Evolutionary conservation across 345 rosid genomes (phyloP).

Genomic region (Sonneratia alba): DNA sequence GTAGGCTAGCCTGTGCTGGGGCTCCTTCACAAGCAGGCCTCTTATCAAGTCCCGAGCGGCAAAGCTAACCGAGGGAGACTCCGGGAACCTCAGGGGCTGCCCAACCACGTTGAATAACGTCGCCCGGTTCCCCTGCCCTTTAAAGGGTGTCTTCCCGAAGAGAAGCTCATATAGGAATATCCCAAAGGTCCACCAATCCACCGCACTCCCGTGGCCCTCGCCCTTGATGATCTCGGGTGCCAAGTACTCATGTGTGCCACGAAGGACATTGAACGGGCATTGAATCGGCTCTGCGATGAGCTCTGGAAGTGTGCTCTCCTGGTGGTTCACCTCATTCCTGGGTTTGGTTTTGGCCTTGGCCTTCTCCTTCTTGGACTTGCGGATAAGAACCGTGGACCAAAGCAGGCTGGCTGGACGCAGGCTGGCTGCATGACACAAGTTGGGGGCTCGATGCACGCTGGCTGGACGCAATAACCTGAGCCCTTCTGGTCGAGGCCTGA

Average conservation of each 20-base stretch:
- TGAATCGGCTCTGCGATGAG: conserved; percentile 37
- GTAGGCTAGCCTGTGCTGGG: conserved; percentile 30
- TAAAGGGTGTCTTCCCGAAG: conserved; percentile 36
- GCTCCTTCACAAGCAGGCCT: conserved; percentile 39
- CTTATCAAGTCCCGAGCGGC: conserved; percentile 32
- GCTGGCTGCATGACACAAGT: conserved; percentile 17
- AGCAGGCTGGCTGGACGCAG: conserved; percentile 21
- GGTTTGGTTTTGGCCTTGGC: conserved; percentile 3
- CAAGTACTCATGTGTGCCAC: conserved; percentile 38
- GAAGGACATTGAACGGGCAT: conserved; percentile 37
- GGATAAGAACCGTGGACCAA: conserved; percentile 13
- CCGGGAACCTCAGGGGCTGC: conserved; percentile 35
- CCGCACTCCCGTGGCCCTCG: conserved; percentile 43
- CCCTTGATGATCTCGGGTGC: conserved; percentile 40
- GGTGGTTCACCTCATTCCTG: conserved; percentile 13
- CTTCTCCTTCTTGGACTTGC: conserved; percentile 14
- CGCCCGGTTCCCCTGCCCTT: conserved; percentile 35
- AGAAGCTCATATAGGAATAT: conserved; percentile 33
- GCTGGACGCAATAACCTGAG: conserved; percentile 20
- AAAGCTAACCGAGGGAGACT: conserved; percentile 29
- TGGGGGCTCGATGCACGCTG: conserved; percentile 19
- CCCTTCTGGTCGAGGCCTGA: conserved; percentile 6
- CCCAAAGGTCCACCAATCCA: conserved; percentile 46
- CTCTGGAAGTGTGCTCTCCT: conserved; percentile 32
- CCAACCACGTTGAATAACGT: conserved; percentile 36